Base-by-base conservation (phyloP, 805 yeast species). In the Sugiyamaella qingdaonensis region DNA sequence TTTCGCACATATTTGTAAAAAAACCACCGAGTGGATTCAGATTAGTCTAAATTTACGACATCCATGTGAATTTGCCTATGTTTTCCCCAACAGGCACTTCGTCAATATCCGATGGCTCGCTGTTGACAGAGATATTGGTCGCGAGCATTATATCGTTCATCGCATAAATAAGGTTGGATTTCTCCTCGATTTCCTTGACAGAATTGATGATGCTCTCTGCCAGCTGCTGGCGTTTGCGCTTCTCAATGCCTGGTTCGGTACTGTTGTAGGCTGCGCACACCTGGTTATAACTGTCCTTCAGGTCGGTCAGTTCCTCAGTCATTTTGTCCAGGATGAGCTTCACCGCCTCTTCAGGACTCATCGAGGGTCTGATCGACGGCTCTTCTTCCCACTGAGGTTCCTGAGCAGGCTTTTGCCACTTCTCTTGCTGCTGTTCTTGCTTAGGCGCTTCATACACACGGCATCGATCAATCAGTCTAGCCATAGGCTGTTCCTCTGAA, bases 131-230 rank as follows among this genome's bases (percentile, higher is more conserved):
- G 14, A 56, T 37, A 27, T 56, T 52, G 10, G 55, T 39, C 2
- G 55, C 60, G 10, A 48, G 31, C 48, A 58, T 50, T 18, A 58
- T 49, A 49, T 58, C 59, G 44, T 52, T 49, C 53, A 58, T 42
- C 13, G 58, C 58, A 36, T 58, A 58, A 13, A 58, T 55, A 14
- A 54, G 54, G 24, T 58, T 57, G 10, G 58, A 48, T 24, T 56
- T 56, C 29, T 41, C 50, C 44, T 58, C 61, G 48, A 58, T 49
- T 44, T 51, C 52, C 11, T 46, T 36, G n/a, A 58, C 43, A n/a
- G 58, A 31, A 1, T 14, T 31, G 32, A 43, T 44, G 37, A 58
- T 16, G 21, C 41, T 35, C 11, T 21, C 47, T 10, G 61, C 61
- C 35, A 52, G 19, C 13, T 51, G 35, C 37, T 41, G 49, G 10